These are phyloP conservation scores for Albifimbria verrucaria DNA, from an alignment of 2,329 filamentous ascomycete species.

Conservation along the genomic window DNA sequence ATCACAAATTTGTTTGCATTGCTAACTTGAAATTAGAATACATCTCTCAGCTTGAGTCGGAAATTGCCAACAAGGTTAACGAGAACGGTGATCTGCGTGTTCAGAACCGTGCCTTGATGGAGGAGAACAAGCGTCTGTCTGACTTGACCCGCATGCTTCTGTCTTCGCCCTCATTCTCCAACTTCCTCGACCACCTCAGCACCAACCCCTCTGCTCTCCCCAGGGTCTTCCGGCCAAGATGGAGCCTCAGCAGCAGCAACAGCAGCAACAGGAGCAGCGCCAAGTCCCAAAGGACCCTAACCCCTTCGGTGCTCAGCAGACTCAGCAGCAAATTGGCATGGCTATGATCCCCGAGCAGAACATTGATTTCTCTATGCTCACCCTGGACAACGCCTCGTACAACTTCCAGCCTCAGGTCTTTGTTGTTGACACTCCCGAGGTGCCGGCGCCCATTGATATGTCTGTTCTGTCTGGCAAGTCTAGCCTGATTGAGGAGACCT, in stretches of 20 bases:
- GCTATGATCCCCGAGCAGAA: conserved; percentile 78
- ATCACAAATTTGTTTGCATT: not conserved
- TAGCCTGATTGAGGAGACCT: conserved; percentile 46
- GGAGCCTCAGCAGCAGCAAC: conserved; percentile 35
- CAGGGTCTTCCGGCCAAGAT: conserved; percentile 35
- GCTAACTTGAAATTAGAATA: conserved; percentile 64
- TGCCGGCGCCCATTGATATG: conserved; percentile 58
- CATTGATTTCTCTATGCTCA: conserved; percentile 72
- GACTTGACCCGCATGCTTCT: conserved; percentile 80
- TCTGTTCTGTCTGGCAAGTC: conserved; percentile 69
- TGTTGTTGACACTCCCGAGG: conserved; percentile 68
- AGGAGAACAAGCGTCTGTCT: conserved; percentile 79
- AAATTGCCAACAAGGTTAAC: conserved; percentile 78
- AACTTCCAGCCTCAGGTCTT: conserved; percentile 70
- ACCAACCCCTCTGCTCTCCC: conserved; percentile 48
- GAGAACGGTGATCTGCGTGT: conserved; percentile 78
- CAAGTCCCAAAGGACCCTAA: conserved; percentile 65
- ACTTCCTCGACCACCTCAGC: conserved; percentile 71
- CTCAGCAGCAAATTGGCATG: conserved; percentile 69
- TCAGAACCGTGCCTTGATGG: conserved; percentile 76
- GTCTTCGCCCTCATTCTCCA: conserved; percentile 76
- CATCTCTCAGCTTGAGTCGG: conserved; percentile 88
- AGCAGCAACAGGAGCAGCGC: conserved; percentile 41
- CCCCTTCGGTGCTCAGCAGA: conserved; percentile 53
- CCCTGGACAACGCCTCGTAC: conserved; percentile 52